These are phyloP conservation scores for Starmerella potacharoeniae DNA, from an alignment of 805 yeast species.

Conservation along the genomic window DNA sequence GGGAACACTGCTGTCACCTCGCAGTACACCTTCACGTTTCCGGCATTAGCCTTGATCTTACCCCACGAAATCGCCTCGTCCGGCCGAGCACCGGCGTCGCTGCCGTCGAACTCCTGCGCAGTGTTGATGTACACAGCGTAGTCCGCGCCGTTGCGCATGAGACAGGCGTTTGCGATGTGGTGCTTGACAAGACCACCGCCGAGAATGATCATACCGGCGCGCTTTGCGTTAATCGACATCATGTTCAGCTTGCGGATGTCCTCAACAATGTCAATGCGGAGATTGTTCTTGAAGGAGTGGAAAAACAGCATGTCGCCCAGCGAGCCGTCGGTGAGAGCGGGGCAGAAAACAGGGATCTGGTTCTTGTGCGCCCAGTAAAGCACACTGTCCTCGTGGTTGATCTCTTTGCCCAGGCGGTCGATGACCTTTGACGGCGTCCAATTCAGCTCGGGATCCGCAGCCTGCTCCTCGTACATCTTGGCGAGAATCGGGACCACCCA, in stretches of 20 bases:
- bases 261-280: constrained; percentile 83
- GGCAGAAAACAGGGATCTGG: constrained; percentile 91
- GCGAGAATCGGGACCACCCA: constrained; percentile 96
- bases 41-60: constrained; percentile 90
- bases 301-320: constrained; percentile 98
- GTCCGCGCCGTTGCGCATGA: constrained; percentile 99
- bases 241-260: constrained; percentile 88
- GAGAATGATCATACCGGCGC: constrained; percentile 89
- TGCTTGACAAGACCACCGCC: constrained; percentile 97
- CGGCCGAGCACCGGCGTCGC: constrained; percentile 98
- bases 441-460: constrained; percentile 45
- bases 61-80: constrained; percentile 99
- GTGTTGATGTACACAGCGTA: constrained; percentile 95
- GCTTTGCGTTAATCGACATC: constrained; percentile 86
- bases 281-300: constrained; percentile 88
- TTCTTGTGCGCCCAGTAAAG: constrained; percentile 97
- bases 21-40: constrained; percentile 81
- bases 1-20: constrained; percentile 95
- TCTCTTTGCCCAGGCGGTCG: constrained; percentile 89
- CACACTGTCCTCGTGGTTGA: constrained; percentile 85
- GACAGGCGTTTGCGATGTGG: constrained; percentile 94
- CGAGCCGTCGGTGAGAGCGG: constrained; percentile 95
- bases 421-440: constrained; percentile 94
- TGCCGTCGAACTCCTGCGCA: constrained; percentile 97
- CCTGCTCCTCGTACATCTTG: constrained; percentile 67